Evolutionary conservation across 768 basidiomycete genomes (phyloP), one percentile per base, ranked within the genome.

Genomic region (Gautieria morchelliformis): DNA sequence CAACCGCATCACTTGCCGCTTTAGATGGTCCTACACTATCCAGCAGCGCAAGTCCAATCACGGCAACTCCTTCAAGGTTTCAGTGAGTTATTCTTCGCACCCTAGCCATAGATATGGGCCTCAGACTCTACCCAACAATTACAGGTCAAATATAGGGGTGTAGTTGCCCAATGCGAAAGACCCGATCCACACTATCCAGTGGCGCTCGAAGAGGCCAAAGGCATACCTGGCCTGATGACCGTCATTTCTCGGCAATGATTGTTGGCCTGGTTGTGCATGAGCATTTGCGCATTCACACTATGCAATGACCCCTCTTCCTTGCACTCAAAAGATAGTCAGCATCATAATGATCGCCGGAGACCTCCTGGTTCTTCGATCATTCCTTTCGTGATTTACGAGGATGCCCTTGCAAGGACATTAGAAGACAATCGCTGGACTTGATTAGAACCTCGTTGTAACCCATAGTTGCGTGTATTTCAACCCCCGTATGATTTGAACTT

Each of bases 151-250:
- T 89, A 89, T 63, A 72, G 68, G 19, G 87, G 84, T 7, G 74
- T 70, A 4, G 83, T 84, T 5, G 78, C 82, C 3, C 78, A 75
- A 52, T 80, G 82, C 3, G 64, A 69, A 8, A 62, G 62, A 2
- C 68, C 72, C 3, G 85, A 89, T 67, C 80, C 85, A 14, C 77
- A 76, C 63, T 74, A 72, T 24, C 85, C 85, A 1, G 78, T 88
- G 24, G 79, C 80, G 1, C 66, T 87, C 48, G 79, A 85, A 58
- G 75, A 78, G 58, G 81, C 78, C 50, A 77, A 71, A 61, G 76
- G 78, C 60, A 75, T 89, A 6, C 83, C 84, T 2, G 88, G 87
- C 9, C 75, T 88, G 32, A 90, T 89, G 88, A 88, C 84, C 40
- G 79, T 89, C 65, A 24, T 83, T 51, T 48, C 48, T 17, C 53